A percentile compares a stretch with the other conserved stretches of the same genome.
Conservation (phyloP, 2,329 filamentous ascomycete species). For the Diplodia sapinea region DNA sequence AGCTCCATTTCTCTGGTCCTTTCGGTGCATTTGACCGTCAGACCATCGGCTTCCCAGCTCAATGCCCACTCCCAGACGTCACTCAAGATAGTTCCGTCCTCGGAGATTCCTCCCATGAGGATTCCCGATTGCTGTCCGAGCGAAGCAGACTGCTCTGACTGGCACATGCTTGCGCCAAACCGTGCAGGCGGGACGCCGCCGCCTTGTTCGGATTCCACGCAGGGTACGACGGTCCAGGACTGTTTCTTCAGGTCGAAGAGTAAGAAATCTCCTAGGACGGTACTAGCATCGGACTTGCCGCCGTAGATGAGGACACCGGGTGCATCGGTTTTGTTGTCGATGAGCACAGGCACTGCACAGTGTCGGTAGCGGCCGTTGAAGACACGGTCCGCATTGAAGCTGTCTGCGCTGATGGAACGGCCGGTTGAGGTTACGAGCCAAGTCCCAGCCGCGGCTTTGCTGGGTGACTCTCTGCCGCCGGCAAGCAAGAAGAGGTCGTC, state of each 20-base stretch:
- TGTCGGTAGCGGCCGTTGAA: slow-evolving; percentile 72
- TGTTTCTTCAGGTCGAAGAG: slow-evolving; percentile 53
- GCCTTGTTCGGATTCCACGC: slow-evolving; percentile 33
- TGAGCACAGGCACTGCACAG: slow-evolving; percentile 59
- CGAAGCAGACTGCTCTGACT: slow-evolving; percentile 39
- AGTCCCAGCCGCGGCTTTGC: slow-evolving; percentile 59
- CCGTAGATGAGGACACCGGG: slow-evolving; percentile 53
- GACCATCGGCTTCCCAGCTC: slow-evolving; percentile 42
- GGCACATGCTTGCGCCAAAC: slow-evolving; percentile 64
- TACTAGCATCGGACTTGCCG: slow-evolving; percentile 44
- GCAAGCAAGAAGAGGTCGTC: slow-evolving; percentile 66
- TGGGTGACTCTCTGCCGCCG: slow-evolving; percentile 80
- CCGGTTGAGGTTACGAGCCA: slow-evolving; percentile 12
- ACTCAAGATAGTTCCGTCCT: slow-evolving; percentile 66
- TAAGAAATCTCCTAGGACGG: slow-evolving; percentile 44
- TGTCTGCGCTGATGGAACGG: slow-evolving; percentile 50
- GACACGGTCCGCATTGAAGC: slow-evolving; percentile 47
- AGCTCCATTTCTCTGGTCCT: slow-evolving; percentile 4
- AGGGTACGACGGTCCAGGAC: slow-evolving; percentile 53
- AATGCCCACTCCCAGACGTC: slow-evolving; percentile 70
- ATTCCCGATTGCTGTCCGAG: slow-evolving; percentile 60
- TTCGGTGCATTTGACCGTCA: neutral
- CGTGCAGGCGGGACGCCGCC: slow-evolving; percentile 52
- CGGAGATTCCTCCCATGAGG: slow-evolving; percentile 72
- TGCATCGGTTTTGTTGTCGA: slow-evolving; percentile 46